Evolutionary conservation across 805 yeast species (phyloP), one percentile per base, ranked within the genome.

Genomic region (Hanseniaspora mollemarum): DNA sequence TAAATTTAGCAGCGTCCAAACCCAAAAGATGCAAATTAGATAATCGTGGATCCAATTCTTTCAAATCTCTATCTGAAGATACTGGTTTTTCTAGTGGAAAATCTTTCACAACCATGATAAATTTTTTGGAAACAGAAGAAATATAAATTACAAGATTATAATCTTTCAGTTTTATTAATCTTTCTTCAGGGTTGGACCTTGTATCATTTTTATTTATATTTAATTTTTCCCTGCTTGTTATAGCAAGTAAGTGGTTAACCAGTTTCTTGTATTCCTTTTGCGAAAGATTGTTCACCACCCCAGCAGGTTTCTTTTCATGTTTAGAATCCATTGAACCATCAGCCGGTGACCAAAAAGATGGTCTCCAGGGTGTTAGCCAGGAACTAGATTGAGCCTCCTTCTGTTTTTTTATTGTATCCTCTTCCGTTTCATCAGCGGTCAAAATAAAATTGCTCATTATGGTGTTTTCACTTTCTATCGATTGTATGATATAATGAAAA

Each of bases 51-150:
- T 12, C 9, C 12, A 12, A 16, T 10, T 12, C 18, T 12, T 21
- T 15, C 15, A 9, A 5, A 4, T 22, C 6, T 24, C 7, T 5
- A 16, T 6, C 13, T 7, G 22, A 35, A 22, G 4, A 15, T 22
- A 22, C 29, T 4, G 42, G 42, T 24, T 42, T 19, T 19, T 42
- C 36, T 22, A 42, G 21, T 7, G 45, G 45, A 16, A 26, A 42
- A 24, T 46, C 51, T 31, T 46, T 46, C 13, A 46, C 39, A n/a
- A 46, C 19, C 51, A 46, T 31, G 5, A 46, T 35, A 39, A 46
- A 46, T 16, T 31, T 25, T 18, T 25, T 19, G 12, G 21, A 8
- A 4, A 46, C 24, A 1, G 21, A 24, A 10, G 41, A 39, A 10
- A 46, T 18, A 31, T 46, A 46, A 15, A 46, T 46, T 12, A 46